Conservation (phyloP, 2,329 filamentous ascomycete species). For the Pestalotiopsis sp. region DNA sequence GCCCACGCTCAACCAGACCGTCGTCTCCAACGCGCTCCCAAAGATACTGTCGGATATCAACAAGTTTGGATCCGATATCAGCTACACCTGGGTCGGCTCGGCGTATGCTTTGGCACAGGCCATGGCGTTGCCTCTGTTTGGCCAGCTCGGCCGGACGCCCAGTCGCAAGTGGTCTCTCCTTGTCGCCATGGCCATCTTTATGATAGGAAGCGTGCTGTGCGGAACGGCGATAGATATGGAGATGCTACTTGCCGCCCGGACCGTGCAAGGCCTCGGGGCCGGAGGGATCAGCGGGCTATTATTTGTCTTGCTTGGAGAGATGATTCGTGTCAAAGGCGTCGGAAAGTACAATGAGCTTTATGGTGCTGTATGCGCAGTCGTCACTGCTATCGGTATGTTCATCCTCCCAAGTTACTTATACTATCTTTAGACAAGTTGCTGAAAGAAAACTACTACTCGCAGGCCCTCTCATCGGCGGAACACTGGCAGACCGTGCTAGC, state of each 20-base stretch:
- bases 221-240: slow-evolving; percentile 1
- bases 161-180: slow-evolving; percentile 3
- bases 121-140: slow-evolving; percentile 8
- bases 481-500: background rate
- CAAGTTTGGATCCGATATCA: slow-evolving; percentile 1
- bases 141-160: background rate
- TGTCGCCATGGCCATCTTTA: slow-evolving; percentile 1
- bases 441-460: background rate
- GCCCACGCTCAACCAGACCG: slow-evolving; percentile 9
- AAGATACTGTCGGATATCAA: slow-evolving; percentile 10
- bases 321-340: slow-evolving; percentile 1
- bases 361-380: background rate
- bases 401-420: background rate
- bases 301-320: background rate
- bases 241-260: slow-evolving; percentile 3
- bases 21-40: slow-evolving; percentile 8
- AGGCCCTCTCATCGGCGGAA: slow-evolving; percentile 2
- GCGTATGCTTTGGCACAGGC: slow-evolving; percentile 7
- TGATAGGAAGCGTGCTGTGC: background rate
- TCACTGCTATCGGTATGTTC: background rate
- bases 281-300: slow-evolving; percentile 1
- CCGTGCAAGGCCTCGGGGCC: background rate
- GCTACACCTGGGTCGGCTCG: slow-evolving; percentile 7
- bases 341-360: background rate
- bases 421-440: background rate